Percentiles rank a stretch among this genome's conserved stretches.
phyloP scores from a whole-genome alignment of 139 green algal genomes.

The Coelastrella sp. region DNA sequence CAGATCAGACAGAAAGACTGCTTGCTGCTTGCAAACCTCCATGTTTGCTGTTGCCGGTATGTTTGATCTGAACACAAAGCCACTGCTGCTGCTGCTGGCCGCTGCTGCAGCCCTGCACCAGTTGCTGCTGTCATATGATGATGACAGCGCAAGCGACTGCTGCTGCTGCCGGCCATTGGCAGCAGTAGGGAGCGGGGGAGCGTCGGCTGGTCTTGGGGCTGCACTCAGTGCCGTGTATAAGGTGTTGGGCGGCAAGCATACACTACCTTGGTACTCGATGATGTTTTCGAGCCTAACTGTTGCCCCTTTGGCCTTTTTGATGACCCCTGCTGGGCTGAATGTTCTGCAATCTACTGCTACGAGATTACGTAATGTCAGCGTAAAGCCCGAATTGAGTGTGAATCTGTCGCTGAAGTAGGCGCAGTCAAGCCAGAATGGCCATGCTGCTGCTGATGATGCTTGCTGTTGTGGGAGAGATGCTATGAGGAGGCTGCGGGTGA shows the following conservation, averaged over 20 bases:
- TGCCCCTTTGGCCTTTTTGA: not conserved
- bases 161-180: not conserved
- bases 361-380: not conserved
- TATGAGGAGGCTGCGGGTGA: not conserved
- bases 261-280: not conserved
- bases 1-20: not conserved
- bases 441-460: slow-evolving; percentile 6
- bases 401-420: slow-evolving; percentile 16
- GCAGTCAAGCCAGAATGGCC: slow-evolving; percentile 8
- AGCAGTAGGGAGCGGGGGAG: not conserved
- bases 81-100: not conserved
- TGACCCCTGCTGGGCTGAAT: not conserved
- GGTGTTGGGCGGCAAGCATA: not conserved
- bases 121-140: not conserved
- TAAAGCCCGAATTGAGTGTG: not conserved
- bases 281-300: not conserved
- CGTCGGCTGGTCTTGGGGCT: not conserved
- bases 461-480: not conserved
- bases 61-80: not conserved
- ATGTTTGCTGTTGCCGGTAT: not conserved
- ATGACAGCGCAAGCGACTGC: not conserved
- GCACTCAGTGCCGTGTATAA: not conserved
- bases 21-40: not conserved
- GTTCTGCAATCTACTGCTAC: slow-evolving; percentile 4
- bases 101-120: slow-evolving; percentile 2